Evolutionary conservation across 441 rosid species (phyloP), one percentile per base, ranked within the genome.

Genomic region (Bruguiera hainesii): DNA sequence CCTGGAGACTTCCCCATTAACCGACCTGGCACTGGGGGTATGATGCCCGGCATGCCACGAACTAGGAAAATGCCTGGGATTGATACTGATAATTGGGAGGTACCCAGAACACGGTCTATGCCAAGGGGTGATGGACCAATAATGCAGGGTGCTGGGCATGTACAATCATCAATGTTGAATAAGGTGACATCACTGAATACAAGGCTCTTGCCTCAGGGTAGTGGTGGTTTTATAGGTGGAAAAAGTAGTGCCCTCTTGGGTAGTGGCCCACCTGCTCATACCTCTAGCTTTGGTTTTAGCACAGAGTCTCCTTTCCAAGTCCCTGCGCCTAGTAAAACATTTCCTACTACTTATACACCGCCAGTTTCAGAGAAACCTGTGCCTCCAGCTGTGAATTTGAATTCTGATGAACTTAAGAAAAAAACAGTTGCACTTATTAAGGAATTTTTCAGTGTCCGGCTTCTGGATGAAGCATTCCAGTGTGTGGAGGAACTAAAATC

Each of bases 21-120:
- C 66, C 84, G 91, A 64, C 98, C 74, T 72, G 98, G 96, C 30
- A 49, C 80, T 0, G 91, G 90, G 1, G 93, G 90, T 30, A 76
- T 80, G 88, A 83, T 93, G 84, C 98, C 89, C 51, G 87, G 89
- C 65, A 91, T 91, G 98, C 98, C 97, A 4, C 96, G 97, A 62
- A 61, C 84, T 21, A 82, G 96, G 78, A 91, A 89, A 79, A 93
- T 93, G 97, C 96, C 96, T 25, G 98, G 89, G 58, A 80, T 75
- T 33, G 97, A 89, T 71, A 81, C 72, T 76, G 93, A 90, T 67
- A 85, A 90, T 69, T 91, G 97, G 98, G 97, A 85, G 80, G 75
- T 83, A 18, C 88, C 86, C 0, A 82, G 91, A 73, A 70, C 76
- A 60, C 83, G 91, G 16, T 76, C 97, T 35, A 82, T 84, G 85